Conservation (phyloP, 148 eudicot genomes). For the Rhododendron ferrugineum region DNA sequence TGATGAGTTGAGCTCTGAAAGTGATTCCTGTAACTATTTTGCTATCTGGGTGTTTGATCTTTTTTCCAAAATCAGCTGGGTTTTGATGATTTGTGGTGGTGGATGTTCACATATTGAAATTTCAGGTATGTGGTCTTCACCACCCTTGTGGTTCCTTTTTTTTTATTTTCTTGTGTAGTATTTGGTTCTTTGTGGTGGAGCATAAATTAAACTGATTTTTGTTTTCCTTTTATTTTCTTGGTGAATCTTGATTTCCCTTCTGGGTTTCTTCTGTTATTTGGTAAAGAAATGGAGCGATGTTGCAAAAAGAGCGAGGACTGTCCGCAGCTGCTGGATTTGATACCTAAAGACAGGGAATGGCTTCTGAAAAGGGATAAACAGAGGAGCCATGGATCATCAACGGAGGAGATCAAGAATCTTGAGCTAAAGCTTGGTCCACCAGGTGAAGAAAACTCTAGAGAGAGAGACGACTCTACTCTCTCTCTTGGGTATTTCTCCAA, state of each 20-base stretch:
- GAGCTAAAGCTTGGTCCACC: conserved; percentile 60
- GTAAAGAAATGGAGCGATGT: background rate
- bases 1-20: background rate
- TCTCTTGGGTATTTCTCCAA: conserved; percentile 22
- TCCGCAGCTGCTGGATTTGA: conserved; percentile 20
- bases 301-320: background rate
- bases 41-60: background rate
- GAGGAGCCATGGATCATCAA: conserved; percentile 11
- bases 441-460: conserved; percentile 26
- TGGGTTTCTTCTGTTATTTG: background rate
- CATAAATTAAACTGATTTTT: background rate
- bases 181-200: background rate
- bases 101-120: background rate
- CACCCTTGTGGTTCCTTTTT: background rate
- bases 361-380: background rate
- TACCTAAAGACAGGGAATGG: conserved; percentile 24
- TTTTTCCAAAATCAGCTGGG: background rate
- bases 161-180: background rate
- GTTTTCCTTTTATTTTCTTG: background rate
- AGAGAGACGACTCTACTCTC: conserved; percentile 22
- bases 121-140: background rate
- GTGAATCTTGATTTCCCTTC: background rate
- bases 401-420: conserved; percentile 40
- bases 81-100: background rate
- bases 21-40: background rate